Base-by-base conservation (phyloP, 805 yeast genomes). In the Metschnikowia henanensis region DNA sequence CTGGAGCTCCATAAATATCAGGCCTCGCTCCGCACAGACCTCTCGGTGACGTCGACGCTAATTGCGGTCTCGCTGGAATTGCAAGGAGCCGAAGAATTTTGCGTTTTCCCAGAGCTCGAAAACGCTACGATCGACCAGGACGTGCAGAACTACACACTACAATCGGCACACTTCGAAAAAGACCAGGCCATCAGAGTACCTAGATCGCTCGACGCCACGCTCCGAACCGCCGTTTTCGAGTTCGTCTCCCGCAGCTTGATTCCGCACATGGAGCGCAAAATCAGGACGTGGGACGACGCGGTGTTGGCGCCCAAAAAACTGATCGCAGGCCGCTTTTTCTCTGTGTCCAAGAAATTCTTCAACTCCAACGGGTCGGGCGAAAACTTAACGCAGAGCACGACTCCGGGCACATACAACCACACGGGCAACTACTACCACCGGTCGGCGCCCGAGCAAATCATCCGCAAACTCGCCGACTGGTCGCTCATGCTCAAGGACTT, bases 391-490 rank as follows among this genome's bases (percentile, higher is more conserved):
- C 45, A 36, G 17, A 8, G 34, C n/a, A 50, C 53, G 4, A 39
- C 43, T 51, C 69, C 25, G 60, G 51, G 63, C 10, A 43, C 62
- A 2, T 87, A 75, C 62, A 78, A 77, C 56, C 51, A 68, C 4
- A 67, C 65, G 4, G 79, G 73, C 33, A 84, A 82, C 18, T 79
- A 71, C 52, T 90, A 89, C 58, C 65, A 77, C 33, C 77, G 80
- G 9, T 70, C 77, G 2, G 71, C 89, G 0, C 75, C 83, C 1
- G 97, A 89, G 54, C 85, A 87, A 58, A 73, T 79, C 33, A 73
- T 90, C 21, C 72, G 98, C 39, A 84, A 86, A 58, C 68, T 92
- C 21, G 98, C 95, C 0, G 99, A 94, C 61, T 88, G 95, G 88
- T 81, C 90, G 6, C 81, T 92, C 56, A 87, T 94, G 81, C 65